Evolutionary conservation across 2,329 filamentous ascomycete genomes (phyloP).

Genomic region (Parastagonospora avenae): DNA sequence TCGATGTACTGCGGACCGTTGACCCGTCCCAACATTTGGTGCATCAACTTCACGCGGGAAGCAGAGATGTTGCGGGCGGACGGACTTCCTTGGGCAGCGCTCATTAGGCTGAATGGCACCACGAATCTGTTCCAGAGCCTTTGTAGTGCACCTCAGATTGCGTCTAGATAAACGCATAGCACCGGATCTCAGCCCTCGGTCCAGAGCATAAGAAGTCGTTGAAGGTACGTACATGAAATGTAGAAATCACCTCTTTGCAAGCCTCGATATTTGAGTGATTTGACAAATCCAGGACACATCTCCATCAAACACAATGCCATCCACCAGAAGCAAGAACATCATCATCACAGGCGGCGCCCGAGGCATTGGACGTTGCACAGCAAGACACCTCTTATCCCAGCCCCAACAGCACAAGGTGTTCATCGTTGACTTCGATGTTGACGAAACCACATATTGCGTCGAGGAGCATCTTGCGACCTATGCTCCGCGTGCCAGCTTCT

Average conservation of each 20-base stretch:
- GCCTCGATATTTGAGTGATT: not conserved
- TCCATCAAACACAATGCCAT: slow-evolving; percentile 14
- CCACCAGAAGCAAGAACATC: slow-evolving; percentile 30
- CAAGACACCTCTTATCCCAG: slow-evolving; percentile 47
- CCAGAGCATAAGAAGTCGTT: not conserved
- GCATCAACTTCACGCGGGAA: not conserved
- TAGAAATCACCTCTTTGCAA: not conserved
- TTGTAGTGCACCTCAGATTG: not conserved
- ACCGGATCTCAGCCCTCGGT: not conserved
- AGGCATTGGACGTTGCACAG: slow-evolving; percentile 52
- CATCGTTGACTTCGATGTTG: slow-evolving; percentile 51
- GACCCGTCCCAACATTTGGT: not conserved
- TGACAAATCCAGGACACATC: not conserved
- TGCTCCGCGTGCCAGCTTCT: slow-evolving; percentile 31
- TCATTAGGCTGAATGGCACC: slow-evolving; percentile 19
- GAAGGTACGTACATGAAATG: not conserved
- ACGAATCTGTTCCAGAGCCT: slow-evolving; percentile 10
- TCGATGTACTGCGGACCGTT: not conserved
- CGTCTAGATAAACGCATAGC: not conserved
- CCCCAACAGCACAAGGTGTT: slow-evolving; percentile 49
- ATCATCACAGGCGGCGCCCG: slow-evolving; percentile 50
- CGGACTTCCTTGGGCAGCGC: not conserved
- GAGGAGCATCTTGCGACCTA: slow-evolving; percentile 38
- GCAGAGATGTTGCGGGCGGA: slow-evolving; percentile 1
- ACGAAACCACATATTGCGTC: slow-evolving; percentile 39